Percentiles rank a stretch among this genome's conserved stretches.
phyloP scores from a whole-genome alignment of 768 basidiomycete genomes.

The Collybia nuda region DNA sequence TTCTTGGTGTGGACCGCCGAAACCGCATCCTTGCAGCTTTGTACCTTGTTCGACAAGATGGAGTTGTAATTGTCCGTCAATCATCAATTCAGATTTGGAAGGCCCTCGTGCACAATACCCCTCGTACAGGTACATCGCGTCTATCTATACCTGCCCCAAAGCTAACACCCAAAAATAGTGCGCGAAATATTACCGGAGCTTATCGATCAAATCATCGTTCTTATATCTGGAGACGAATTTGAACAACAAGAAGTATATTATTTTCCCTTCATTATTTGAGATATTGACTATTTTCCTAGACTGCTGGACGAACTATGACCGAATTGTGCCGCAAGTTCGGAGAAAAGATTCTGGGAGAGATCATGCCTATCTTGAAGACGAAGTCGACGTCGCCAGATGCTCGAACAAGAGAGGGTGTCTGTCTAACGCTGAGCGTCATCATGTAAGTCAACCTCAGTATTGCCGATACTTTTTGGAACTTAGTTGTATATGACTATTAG shows the following conservation, averaged over 20 bases:
- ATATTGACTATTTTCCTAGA: conserved; percentile 44
- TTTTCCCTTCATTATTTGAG: neutral
- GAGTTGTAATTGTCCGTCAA: conserved; percentile 85
- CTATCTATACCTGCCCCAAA: neutral
- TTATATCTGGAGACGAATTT: conserved; percentile 75
- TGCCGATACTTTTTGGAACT: neutral
- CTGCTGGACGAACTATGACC: conserved; percentile 80
- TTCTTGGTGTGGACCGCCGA: conserved; percentile 83
- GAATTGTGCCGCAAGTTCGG: conserved; percentile 96
- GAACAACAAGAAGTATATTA: conserved; percentile 85
- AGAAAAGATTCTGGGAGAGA: conserved; percentile 83
- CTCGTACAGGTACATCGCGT: conserved; percentile 66
- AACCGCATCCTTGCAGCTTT: conserved; percentile 90
- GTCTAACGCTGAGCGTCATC: conserved; percentile 82
- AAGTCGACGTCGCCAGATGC: conserved; percentile 62
- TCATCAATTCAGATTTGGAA: conserved; percentile 98
- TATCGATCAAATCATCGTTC: conserved; percentile 69
- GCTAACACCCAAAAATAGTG: conserved; percentile 38
- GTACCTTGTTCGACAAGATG: conserved; percentile 92
- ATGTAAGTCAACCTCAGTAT: conserved; percentile 51
- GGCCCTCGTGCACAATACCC: conserved; percentile 93
- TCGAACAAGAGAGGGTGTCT: conserved; percentile 79
- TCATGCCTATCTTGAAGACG: conserved; percentile 74
- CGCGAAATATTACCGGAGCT: conserved; percentile 91
- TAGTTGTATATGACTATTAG: conserved; percentile 32